Evolutionary conservation across 805 yeast genomes (phyloP).

Genomic region (Danielozyma ontarioensis): DNA sequence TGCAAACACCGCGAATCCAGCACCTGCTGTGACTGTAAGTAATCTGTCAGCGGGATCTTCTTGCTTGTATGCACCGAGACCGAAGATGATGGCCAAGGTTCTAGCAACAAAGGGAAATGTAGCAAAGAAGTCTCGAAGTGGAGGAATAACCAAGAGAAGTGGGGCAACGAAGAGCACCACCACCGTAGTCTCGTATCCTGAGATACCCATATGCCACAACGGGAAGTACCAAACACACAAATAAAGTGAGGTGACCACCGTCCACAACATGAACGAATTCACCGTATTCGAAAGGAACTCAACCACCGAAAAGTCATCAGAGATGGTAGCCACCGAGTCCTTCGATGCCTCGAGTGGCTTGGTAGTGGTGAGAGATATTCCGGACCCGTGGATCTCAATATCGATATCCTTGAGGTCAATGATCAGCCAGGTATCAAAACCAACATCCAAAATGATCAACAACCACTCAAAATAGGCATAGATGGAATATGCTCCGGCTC

Average conservation of each 20-base stretch:
- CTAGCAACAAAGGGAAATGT: slow-evolving; percentile 51
- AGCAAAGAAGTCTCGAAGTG: slow-evolving; percentile 32
- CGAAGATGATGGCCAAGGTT: slow-evolving; percentile 51
- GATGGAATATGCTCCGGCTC: slow-evolving; percentile 91
- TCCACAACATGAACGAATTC: slow-evolving; percentile 82
- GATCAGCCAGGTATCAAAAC: slow-evolving; percentile 77
- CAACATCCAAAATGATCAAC: slow-evolving; percentile 74
- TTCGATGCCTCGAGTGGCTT: slow-evolving; percentile 8
- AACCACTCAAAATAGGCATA: slow-evolving; percentile 97
- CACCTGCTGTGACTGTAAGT: slow-evolving; percentile 59
- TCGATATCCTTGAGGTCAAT: slow-evolving; percentile 64
- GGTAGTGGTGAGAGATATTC: slow-evolving; percentile 14
- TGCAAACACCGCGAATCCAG: slow-evolving; percentile 56
- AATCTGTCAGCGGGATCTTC: slow-evolving; percentile 68
- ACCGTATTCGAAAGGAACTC: slow-evolving; percentile 42
- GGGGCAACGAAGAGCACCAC: slow-evolving; percentile 53
- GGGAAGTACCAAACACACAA: slow-evolving; percentile 96
- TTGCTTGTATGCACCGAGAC: slow-evolving; percentile 71
- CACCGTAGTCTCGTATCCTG: slow-evolving; percentile 83
- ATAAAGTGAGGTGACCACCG: slow-evolving; percentile 73
- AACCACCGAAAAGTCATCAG: slow-evolving; percentile 27
- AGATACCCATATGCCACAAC: slow-evolving; percentile 95
- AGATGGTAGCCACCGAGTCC: slow-evolving; percentile 5
- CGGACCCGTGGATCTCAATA: slow-evolving; percentile 33
- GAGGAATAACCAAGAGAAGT: slow-evolving; percentile 41